Evolutionary conservation across 129 eudicot species (phyloP).

Genomic region (Deinandra increscens): DNA sequence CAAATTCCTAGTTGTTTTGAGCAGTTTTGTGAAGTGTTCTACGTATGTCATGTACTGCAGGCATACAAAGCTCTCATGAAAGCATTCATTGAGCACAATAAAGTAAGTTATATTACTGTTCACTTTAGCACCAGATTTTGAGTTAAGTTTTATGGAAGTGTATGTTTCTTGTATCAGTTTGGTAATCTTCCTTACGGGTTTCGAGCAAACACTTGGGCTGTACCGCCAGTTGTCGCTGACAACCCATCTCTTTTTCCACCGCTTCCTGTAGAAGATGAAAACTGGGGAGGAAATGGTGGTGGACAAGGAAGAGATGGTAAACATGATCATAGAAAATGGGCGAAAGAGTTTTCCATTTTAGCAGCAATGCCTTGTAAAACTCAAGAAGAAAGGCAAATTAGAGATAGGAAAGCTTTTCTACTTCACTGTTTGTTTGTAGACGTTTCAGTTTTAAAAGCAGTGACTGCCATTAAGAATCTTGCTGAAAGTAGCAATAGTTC

Average conservation of each 20-base stretch:
- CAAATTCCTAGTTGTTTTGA: not conserved
- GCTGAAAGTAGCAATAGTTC: conserved; percentile 34
- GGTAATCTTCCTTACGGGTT: conserved; percentile 97
- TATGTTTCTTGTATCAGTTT: conserved; percentile 54
- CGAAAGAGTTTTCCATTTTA: conserved; percentile 73
- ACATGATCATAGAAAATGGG: conserved; percentile 79
- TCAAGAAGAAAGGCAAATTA: conserved; percentile 80
- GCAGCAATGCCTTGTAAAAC: conserved; percentile 99
- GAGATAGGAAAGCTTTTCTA: conserved; percentile 93
- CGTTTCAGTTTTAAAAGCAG: conserved; percentile 88
- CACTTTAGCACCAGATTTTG: conserved; percentile 14
- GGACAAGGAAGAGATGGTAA: conserved; percentile 84
- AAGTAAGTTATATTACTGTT: conserved; percentile 44
- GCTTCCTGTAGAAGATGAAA: conserved; percentile 94
- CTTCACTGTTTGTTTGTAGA: conserved; percentile 93
- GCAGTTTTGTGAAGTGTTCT: not conserved
- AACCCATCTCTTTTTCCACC: conserved; percentile 76
- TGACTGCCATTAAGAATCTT: conserved; percentile 52
- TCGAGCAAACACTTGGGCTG: conserved; percentile 94
- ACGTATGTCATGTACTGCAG: conserved; percentile 40
- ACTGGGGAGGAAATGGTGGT: conserved; percentile 97
- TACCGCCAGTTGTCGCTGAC: conserved; percentile 78
- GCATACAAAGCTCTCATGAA: conserved; percentile 96
- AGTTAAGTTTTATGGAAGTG: not conserved
- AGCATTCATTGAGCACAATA: conserved; percentile 90